Base-by-base conservation (phyloP, 2,329 filamentous ascomycete genomes). In the Penicillium sp. region DNA sequence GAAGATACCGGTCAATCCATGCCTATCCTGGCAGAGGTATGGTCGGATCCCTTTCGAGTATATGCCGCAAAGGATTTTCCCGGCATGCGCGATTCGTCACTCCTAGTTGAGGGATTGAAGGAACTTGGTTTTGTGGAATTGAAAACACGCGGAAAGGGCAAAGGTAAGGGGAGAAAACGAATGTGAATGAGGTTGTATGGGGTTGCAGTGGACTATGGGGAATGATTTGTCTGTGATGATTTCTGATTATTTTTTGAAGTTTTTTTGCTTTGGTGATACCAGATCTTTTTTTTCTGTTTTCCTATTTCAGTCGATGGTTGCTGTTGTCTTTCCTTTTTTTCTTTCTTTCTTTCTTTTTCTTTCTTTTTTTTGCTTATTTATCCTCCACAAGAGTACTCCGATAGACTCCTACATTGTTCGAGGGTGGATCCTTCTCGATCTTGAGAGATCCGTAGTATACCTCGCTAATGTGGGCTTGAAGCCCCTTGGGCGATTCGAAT, bases 21-120 rank as follows among this genome's bases (percentile, higher is more conserved):
- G 58, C 67, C 66, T 9, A 66, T 72, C 25, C 59, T 72, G 35
- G 64, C 67, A 1, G 67, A 70, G 48, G 61, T 61, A 3, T 70
- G 68, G 64, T 72, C 69, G 6, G 59, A 73, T 9, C 61, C 65
- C 3, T 73, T 73, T 45, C 63, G 63, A 25, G 71, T 73, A 3
- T 73, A 66, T 53, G 61, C 67, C 4, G 69, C 71, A 1, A 73
- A 73, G 48, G 68, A 73, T 50, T 73, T 73, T 39, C 71, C 71
- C 0, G 71, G 71, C 0, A 71, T 73, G 71, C 56, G 57, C 36
- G 62, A 69, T 39, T 72, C 70, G 9, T 70, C 69, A 5, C 54
- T 58, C 49, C 51, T 73, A 26, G 65, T 68, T 0, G 64, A 65
- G 49, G 63, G 66, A 9, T 51, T 73, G 50, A 73, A 71, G 52